These are phyloP conservation scores for Penicillium daleae DNA, from an alignment of 495 filamentous ascomycete genomes.

Conservation along the genomic window DNA sequence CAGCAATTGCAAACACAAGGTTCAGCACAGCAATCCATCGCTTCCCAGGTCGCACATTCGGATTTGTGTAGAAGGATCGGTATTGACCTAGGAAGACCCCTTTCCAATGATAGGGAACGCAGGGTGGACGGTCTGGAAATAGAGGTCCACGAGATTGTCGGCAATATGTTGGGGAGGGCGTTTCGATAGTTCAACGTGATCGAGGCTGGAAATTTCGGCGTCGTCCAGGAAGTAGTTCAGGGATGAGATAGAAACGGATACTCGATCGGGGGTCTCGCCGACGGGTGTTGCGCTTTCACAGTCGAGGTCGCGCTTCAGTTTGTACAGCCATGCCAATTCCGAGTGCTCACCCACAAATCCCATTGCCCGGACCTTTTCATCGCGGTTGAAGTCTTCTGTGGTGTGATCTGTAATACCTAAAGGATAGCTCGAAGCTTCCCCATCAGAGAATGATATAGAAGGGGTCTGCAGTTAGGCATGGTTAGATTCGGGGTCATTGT, in stretches of 20 bases:
- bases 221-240: slow-evolving; percentile 63
- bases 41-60: slow-evolving; percentile 41
- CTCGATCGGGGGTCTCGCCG: slow-evolving; percentile 28
- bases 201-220: slow-evolving; percentile 42
- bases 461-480: background rate
- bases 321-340: slow-evolving; percentile 63
- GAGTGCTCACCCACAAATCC: slow-evolving; percentile 69
- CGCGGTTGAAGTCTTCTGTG: slow-evolving; percentile 61
- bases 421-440: background rate
- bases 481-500: slow-evolving; percentile 4
- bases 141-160: slow-evolving; percentile 56
- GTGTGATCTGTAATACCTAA: slow-evolving; percentile 51
- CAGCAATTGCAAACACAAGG: slow-evolving; percentile 66
- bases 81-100: slow-evolving; percentile 47
- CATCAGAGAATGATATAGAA: slow-evolving; percentile 3
- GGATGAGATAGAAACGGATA: slow-evolving; percentile 36
- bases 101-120: slow-evolving; percentile 63
- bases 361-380: slow-evolving; percentile 51
- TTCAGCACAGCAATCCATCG: slow-evolving; percentile 66
- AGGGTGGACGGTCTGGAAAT: slow-evolving; percentile 60
- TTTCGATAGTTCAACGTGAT: slow-evolving; percentile 49
- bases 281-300: slow-evolving; percentile 17
- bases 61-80: slow-evolving; percentile 40
- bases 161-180: slow-evolving; percentile 56
- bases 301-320: slow-evolving; percentile 46